Conservation (phyloP, 2,329 filamentous ascomycete species). For the Pseudogymnoascus sp. region DNA sequence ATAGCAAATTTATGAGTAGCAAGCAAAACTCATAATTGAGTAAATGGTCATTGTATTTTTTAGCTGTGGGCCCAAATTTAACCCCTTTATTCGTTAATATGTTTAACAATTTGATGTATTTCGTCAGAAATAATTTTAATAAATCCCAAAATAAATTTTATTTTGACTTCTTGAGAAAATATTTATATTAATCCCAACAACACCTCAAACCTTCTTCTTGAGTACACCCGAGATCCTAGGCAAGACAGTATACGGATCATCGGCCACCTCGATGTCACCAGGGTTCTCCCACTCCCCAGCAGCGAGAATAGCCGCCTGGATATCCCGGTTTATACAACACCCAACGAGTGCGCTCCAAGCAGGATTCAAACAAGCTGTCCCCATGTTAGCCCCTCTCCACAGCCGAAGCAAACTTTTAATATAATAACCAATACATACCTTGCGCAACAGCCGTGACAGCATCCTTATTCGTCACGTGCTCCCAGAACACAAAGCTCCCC, state of each 20-base stretch:
- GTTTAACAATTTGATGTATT: background rate
- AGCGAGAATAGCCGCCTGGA: conserved; percentile 22
- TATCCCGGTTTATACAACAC: conserved; percentile 26
- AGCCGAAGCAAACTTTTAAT: background rate
- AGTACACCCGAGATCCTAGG: conserved; percentile 28
- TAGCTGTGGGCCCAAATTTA: background rate
- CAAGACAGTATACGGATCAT: conserved; percentile 23
- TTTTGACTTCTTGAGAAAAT: background rate
- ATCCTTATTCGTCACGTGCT: conserved; percentile 30
- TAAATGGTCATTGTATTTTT: background rate
- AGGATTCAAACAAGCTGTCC: conserved; percentile 24
- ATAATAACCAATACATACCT: conserved; percentile 19
- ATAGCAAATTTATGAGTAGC: background rate
- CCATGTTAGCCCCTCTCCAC: conserved; percentile 12
- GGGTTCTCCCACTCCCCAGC: conserved; percentile 29
- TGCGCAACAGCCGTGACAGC: conserved; percentile 25
- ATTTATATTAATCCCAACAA: background rate
- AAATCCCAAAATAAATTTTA: background rate
- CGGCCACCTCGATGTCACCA: conserved; percentile 22
- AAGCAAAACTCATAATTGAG: background rate
- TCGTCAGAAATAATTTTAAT: background rate
- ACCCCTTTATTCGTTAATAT: background rate
- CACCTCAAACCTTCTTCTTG: conserved; percentile 22
- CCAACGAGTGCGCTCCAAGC: conserved; percentile 27
- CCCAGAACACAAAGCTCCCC: conserved; percentile 39